Conservation (phyloP, 2,329 filamentous ascomycete genomes). For the Cordyceps javanica region DNA sequence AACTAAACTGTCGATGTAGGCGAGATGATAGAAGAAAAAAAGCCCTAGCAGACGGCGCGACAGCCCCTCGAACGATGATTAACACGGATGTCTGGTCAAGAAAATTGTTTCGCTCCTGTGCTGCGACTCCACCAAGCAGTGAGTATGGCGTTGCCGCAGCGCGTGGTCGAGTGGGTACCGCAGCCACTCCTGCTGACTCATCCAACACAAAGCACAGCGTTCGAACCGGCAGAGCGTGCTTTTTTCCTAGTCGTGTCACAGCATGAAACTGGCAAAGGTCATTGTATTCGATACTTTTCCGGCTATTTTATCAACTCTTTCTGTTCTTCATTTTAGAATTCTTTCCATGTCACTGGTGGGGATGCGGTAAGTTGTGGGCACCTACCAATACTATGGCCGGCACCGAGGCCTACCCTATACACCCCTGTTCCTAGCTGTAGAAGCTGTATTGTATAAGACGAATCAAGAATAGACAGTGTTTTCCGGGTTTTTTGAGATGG, state of each 20-base stretch:
- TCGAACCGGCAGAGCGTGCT: not conserved
- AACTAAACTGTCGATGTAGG: too few relatives aligned
- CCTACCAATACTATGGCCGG: not conserved
- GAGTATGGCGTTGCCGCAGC: not conserved
- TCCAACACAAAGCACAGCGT: slow-evolving; percentile 1
- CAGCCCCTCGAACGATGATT: not conserved
- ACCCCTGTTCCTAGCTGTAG: not conserved
- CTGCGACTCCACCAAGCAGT: not conserved
- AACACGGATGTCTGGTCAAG: slow-evolving; percentile 8
- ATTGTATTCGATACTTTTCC: too few relatives aligned
- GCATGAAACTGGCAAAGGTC: too few relatives aligned
- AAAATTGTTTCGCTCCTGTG: slow-evolving; percentile 7
- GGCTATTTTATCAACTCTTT: not conserved
- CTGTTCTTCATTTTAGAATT: not conserved
- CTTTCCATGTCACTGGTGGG: not conserved
- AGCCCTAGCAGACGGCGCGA: not conserved
- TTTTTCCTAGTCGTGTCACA: too few relatives aligned
- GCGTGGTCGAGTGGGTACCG: slow-evolving; percentile 7
- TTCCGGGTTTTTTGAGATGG: too few relatives aligned
- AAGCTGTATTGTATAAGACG: too few relatives aligned
- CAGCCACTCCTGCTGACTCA: slow-evolving; percentile 1
- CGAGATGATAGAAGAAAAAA: not conserved
- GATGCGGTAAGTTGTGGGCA: not conserved
- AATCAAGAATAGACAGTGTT: too few relatives aligned
- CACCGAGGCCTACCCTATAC: not conserved